These are phyloP conservation scores for Rubia balearica DNA, from an alignment of 305 asterid species.

Conservation along the genomic window DNA sequence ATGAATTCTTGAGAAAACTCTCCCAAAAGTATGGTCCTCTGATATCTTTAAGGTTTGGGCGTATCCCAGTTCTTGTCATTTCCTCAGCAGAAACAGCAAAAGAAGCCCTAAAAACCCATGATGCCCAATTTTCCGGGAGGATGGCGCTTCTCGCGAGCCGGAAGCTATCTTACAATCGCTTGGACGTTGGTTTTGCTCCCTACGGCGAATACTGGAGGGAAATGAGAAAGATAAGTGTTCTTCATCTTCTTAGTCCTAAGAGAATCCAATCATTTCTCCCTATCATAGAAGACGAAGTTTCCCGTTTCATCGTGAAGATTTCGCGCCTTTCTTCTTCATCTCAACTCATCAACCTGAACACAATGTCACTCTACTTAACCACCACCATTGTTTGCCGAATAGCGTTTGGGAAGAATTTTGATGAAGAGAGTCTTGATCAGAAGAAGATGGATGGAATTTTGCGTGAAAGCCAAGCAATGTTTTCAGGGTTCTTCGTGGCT, in stretches of 20 bases:
- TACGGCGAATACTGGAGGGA: constrained; percentile 24
- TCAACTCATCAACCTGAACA: constrained; percentile 15
- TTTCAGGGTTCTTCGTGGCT: background rate
- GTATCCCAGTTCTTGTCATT: constrained; percentile 10
- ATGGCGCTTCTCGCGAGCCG: background rate
- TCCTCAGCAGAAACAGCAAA: constrained; percentile 22
- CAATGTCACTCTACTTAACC: constrained; percentile 1
- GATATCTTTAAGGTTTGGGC: constrained; percentile 14
- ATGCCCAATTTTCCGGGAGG: constrained; percentile 17
- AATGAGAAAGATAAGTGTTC: constrained; percentile 14
- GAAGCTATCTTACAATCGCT: constrained; percentile 14
- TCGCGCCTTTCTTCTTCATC: background rate
- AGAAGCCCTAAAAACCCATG: constrained; percentile 19
- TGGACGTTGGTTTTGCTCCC: constrained; percentile 6
- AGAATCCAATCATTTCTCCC: constrained; percentile 18
- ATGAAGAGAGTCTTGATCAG: background rate
- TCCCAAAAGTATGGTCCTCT: constrained; percentile 23
- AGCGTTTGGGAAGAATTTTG: constrained; percentile 23
- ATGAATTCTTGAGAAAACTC: constrained; percentile 11
- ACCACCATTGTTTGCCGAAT: constrained; percentile 13
- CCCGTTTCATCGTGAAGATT: constrained; percentile 5
- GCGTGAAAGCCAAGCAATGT: constrained; percentile 6
- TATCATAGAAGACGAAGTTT: constrained; percentile 13
- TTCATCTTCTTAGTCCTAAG: constrained; percentile 17
- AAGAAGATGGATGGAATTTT: constrained; percentile 7